Percentiles rank a stretch among this genome's conserved stretches.
Conservation (phyloP, 176 grass and related monocot genomes). For the Coix lacrymajobi region DNA sequence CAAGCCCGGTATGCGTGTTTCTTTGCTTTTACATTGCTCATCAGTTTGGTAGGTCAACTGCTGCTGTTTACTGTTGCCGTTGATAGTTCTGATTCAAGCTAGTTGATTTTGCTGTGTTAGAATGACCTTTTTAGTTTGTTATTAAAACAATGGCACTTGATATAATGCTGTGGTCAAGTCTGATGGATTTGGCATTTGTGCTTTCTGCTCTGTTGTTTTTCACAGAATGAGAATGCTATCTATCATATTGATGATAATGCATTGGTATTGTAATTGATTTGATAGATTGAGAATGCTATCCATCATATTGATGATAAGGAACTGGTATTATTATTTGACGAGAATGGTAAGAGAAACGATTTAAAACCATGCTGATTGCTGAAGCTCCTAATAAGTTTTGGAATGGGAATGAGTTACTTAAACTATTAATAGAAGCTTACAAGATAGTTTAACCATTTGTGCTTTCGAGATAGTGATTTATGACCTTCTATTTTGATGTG, state of each 20-base stretch:
- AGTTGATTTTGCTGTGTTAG: background rate
- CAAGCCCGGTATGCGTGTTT: slow-evolving; percentile 61
- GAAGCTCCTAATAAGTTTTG: background rate
- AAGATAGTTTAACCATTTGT: slow-evolving; percentile 2
- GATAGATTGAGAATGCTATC: background rate
- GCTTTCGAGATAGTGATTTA: background rate
- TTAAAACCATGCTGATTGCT: background rate
- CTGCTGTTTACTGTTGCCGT: background rate
- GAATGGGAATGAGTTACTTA: background rate
- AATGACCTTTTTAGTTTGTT: slow-evolving; percentile 1
- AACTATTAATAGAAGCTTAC: background rate
- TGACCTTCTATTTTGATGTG: background rate
- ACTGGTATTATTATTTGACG: background rate
- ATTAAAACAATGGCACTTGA: background rate
- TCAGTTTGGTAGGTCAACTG: background rate
- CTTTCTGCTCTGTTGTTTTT: background rate
- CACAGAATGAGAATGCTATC: background rate
- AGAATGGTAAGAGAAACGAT: slow-evolving; percentile 6
- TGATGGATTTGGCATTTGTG: background rate
- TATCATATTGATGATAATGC: background rate
- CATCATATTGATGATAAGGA: background rate
- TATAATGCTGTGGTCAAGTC: background rate
- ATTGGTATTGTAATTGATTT: too few species aligned
- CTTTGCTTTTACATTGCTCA: slow-evolving; percentile 6
- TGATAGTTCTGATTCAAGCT: background rate